phyloP scores from a whole-genome alignment of 306 rosid species.

The Sechiopsis laciniata region DNA sequence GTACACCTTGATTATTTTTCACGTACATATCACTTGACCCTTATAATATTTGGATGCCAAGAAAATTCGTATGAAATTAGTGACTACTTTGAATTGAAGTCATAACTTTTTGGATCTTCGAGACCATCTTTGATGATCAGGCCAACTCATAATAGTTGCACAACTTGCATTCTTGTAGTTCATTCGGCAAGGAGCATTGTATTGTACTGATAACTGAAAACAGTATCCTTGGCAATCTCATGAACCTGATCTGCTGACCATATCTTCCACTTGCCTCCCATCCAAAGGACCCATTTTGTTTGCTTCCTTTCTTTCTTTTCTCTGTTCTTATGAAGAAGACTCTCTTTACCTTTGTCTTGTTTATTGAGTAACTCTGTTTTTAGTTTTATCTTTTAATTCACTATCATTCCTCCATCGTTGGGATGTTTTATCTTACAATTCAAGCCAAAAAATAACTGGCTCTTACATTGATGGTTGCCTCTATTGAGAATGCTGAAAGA shows the following conservation, averaged over 20 bases:
- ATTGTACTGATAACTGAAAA: conserved; percentile 8
- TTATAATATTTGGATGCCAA: no score
- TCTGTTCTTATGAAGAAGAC: no score
- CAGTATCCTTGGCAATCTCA: conserved; percentile 18
- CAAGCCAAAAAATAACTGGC: neutral
- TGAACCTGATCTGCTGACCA: conserved; percentile 27
- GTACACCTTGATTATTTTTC: no score
- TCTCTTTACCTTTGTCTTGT: neutral
- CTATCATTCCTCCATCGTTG: neutral
- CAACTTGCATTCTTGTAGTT: neutral
- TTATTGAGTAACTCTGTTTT: conserved; percentile 2
- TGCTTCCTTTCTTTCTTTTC: conserved; percentile 1
- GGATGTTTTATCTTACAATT: conserved; percentile 6
- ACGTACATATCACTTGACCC: no score
- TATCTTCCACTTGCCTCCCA: conserved; percentile 18
- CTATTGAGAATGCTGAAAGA: no score
- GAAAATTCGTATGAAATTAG: no score
- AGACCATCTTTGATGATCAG: no score
- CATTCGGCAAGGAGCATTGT: conserved; percentile 10
- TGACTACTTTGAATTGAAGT: no score
- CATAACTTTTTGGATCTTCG: no score
- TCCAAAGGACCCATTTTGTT: conserved; percentile 2
- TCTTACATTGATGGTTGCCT: neutral
- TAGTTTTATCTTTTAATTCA: conserved; percentile 5
- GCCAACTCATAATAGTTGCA: no score